Conservation (phyloP, 1,284 basidiomycete species). For the Ceratobasidium papillatum region DNA sequence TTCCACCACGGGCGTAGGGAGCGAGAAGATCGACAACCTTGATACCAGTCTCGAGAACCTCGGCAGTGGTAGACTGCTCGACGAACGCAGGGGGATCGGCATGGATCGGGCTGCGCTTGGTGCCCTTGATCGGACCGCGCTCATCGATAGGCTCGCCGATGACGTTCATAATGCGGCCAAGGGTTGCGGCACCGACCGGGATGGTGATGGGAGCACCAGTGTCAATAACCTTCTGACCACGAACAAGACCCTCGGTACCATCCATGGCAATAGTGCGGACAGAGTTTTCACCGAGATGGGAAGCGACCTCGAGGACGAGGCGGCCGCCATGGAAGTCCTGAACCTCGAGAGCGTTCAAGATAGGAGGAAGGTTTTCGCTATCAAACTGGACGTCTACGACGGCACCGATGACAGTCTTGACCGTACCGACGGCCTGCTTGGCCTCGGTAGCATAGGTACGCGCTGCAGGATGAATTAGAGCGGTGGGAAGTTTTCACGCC, state of each 20-base stretch:
- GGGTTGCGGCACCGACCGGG: conserved; percentile 91
- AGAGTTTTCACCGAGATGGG: conserved; percentile 98
- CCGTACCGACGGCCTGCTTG: conserved; percentile 72
- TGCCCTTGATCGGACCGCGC: conserved; percentile 97
- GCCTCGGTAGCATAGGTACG: conserved; percentile 94
- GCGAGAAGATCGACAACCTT: conserved; percentile 99
- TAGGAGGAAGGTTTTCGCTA: conserved; percentile 89
- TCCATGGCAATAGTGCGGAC: conserved; percentile 98
- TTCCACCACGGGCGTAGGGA: conserved; percentile 99
- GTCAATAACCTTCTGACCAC: conserved; percentile 96
- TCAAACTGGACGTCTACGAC: conserved; percentile 99
- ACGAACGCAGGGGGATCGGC: conserved; percentile 96
- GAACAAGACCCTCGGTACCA: conserved; percentile 99
- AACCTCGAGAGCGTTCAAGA: conserved; percentile 98
- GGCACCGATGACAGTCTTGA: conserved; percentile 97
- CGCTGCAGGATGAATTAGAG: conserved; percentile 56
- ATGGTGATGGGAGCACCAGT: conserved; percentile 96
- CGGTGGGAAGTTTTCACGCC: conserved; percentile 37
- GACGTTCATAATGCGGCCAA: conserved; percentile 99
- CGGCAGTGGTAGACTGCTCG: conserved; percentile 97
- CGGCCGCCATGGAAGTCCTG: conserved; percentile 91
- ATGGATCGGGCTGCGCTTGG: conserved; percentile 91
- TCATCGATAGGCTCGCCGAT: conserved; percentile 99
- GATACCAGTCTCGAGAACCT: conserved; percentile 99
- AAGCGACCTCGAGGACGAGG: conserved; percentile 95